Base-by-base conservation (phyloP, 2,329 filamentous ascomycete species). In the Ophiosphaerella narmari region DNA sequence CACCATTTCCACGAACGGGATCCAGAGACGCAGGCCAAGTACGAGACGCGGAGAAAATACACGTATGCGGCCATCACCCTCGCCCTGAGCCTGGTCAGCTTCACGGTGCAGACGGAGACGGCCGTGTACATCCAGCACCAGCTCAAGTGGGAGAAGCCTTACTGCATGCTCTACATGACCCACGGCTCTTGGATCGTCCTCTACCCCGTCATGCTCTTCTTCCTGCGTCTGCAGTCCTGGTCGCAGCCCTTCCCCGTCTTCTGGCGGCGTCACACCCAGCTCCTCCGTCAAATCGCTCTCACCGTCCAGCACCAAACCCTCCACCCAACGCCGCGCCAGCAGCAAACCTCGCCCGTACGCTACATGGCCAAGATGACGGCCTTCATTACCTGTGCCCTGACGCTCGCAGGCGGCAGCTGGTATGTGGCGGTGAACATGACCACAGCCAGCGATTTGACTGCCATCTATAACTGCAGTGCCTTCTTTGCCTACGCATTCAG, bases 401-500 rank as follows among this genome's bases (percentile, higher is more conserved):
- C 94, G 2, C 79, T 97, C 34, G 94, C 93, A 0, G 94, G 94
- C 23, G 84, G 92, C 44, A 93, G 88, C 65, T 99, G 94, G 94
- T 99, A 97, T 68, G 81, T 97, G 32, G 93, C 94, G 13, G 93
- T 99, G 50, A 90, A 91, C 74, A 77, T 96, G 79, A 99, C 94
- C 1, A 96, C 90, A 3, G 89, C 94, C 2, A 91, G 89, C 59
- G 94, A 99, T 73, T 77, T 99, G 63, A 99, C 94, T 0, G 94
- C 94, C 46, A 99, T 99, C 64, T 99, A 99, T 82, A 99, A 99
- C 77, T 99, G 94, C 80, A 96, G 90, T 45, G 93, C 94, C 50
- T 99, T 99, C 76, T 99, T 99, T 73, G 94, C 94, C 41, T 99
- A 99, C 70, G 93, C 90, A 11, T 99, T 99, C 71, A 95, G 90